These are phyloP conservation scores for Aspergillus tamarii DNA, from an alignment of 2,329 filamentous ascomycete genomes.

Conservation along the genomic window DNA sequence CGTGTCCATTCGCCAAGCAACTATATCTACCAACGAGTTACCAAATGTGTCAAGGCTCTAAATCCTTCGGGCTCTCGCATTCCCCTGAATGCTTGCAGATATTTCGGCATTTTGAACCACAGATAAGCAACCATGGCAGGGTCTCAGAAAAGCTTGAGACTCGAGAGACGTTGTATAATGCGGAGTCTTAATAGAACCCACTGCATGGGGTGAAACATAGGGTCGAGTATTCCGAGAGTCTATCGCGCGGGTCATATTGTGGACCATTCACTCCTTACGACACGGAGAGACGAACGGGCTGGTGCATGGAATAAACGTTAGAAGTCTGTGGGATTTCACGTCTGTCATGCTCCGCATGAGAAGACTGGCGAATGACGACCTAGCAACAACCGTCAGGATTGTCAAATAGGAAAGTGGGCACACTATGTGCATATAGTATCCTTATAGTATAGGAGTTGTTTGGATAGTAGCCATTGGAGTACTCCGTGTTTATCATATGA, in stretches of 20 bases:
- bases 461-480: no score
- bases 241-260: not conserved
- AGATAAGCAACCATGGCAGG: not conserved
- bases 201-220: not conserved
- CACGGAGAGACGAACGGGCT: no score
- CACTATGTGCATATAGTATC: not conserved
- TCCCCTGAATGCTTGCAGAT: not conserved
- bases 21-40: not conserved
- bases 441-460: not conserved
- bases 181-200: not conserved
- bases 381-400: not conserved
- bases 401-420: not conserved
- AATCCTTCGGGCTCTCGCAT: not conserved
- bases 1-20: not conserved
- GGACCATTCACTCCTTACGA: not conserved
- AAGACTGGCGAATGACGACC: not conserved
- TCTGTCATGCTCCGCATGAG: not conserved
- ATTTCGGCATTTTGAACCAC: not conserved
- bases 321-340: not conserved
- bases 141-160: not conserved
- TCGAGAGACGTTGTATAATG: not conserved
- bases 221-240: not conserved
- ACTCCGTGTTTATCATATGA: not conserved
- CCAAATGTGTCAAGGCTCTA: not conserved
- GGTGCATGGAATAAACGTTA: not conserved